Base-by-base conservation (phyloP, 2,329 filamentous ascomycete species). In the Chaetothyriales sp. region DNA sequence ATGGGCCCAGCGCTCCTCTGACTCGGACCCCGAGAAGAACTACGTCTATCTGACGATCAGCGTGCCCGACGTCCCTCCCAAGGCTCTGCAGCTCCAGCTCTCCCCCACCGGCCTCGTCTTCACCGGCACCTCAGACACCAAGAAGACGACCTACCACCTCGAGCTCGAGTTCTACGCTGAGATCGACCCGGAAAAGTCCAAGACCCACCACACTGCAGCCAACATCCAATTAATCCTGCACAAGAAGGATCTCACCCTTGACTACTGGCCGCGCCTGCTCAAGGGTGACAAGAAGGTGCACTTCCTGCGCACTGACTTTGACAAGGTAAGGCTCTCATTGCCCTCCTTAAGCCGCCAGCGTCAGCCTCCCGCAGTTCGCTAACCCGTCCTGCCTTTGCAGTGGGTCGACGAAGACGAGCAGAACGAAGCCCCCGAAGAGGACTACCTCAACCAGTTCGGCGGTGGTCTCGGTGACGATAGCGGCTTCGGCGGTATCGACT, bases 391-490 rank as follows among this genome's bases (percentile, higher is more conserved):
- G 8, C 18, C 37, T 8, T 47, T 40, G 28, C 55, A 83, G 80
- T 95, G 89, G 89, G 86, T 95, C 64, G 89, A 95, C 62, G 88
- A 95, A 80, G 89, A 98, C 67, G 92, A 98, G 80, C 92, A 98
- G 76, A 85, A 97, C 66, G 89, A 88, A 71, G 83, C 80, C 55
- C 75, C 80, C 47, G 88, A 94, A 59, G 89, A 94, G 52, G 89
- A 95, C 69, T 69, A 70, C 54, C 67, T 68, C 51, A 70, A 68
- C 63, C 68, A 70, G 59, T 69, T 72, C 61, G 83, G 78, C 58
- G 78, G 73, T 55, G 80, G 71, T 47, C 64, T 71, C 66, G 71
- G 70, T 57, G 71, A 67, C 46, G 72, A 69, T 44, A 74, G 69
- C 28, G 79, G 75, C 18, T 67, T 69, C 50, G 69, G 65, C 46